These are phyloP conservation scores for Medicago lupulina DNA, from an alignment of 306 rosid genomes.

Conservation along the genomic window DNA sequence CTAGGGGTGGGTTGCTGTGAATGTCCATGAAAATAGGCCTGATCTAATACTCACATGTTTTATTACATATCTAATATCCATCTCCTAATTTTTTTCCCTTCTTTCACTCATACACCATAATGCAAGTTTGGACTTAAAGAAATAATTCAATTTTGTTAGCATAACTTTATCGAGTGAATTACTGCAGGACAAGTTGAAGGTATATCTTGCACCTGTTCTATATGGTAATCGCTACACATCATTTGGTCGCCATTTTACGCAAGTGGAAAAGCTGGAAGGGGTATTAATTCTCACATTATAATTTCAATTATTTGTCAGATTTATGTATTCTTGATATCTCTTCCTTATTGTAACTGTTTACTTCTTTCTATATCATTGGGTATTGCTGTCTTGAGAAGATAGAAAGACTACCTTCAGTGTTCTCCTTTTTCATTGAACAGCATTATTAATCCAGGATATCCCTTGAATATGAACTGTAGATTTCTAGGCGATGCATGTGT, in stretches of 20 bases:
- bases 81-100: slow-evolving; percentile 1
- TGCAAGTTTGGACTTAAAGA: slow-evolving; percentile 7
- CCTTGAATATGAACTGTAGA: slow-evolving; percentile 20
- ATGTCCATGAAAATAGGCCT: background rate
- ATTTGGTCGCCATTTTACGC: slow-evolving; percentile 90
- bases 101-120: slow-evolving; percentile 9
- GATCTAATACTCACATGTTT: slow-evolving; percentile 3
- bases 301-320: slow-evolving; percentile 24
- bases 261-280: slow-evolving; percentile 83
- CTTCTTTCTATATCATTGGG: slow-evolving; percentile 11
- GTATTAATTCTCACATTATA: slow-evolving; percentile 51
- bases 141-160: slow-evolving; percentile 23
- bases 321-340: slow-evolving; percentile 20
- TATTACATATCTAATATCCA: slow-evolving; percentile 21
- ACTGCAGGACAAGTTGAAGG: slow-evolving; percentile 75
- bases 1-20: background rate
- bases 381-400: slow-evolving; percentile 33
- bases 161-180: slow-evolving; percentile 36
- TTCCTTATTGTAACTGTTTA: background rate
- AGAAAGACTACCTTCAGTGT: slow-evolving; percentile 10
- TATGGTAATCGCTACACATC: slow-evolving; percentile 92
- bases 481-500: slow-evolving; percentile 25
- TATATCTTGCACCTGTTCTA: slow-evolving; percentile 81
- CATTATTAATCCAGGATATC: slow-evolving; percentile 9
- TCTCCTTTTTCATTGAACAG: slow-evolving; percentile 14